These are phyloP conservation scores for Salicornia ramosissima DNA, from an alignment of 148 eudicot genomes.

Conservation along the genomic window DNA sequence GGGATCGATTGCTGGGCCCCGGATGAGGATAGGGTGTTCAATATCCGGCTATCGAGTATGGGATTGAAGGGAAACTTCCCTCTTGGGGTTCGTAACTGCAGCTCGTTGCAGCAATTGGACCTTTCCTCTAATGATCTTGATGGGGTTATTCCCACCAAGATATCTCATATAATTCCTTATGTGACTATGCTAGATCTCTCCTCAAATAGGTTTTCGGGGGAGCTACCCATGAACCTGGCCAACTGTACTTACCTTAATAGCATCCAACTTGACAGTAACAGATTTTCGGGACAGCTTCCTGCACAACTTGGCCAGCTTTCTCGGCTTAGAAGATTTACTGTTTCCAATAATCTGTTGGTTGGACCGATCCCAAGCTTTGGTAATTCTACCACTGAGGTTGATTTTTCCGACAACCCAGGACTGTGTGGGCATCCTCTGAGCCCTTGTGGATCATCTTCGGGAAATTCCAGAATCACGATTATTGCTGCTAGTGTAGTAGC, in stretches of 20 bases:
- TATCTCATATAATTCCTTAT: constrained; percentile 27
- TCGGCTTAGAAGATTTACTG: constrained; percentile 39
- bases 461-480: constrained; percentile 22
- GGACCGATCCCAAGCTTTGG: constrained; percentile 37
- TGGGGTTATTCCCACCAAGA: constrained; percentile 39
- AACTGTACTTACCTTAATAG: constrained; percentile 41
- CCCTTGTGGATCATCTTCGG: constrained; percentile 17
- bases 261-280: constrained; percentile 41
- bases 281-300: constrained; percentile 45
- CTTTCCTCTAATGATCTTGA: constrained; percentile 42
- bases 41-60: constrained; percentile 37
- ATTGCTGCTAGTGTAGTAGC: constrained; percentile 35
- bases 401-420: constrained; percentile 35
- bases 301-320: constrained; percentile 33
- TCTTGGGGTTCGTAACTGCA: constrained; percentile 35
- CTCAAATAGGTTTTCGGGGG: constrained; percentile 47
- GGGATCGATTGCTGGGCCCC: constrained; percentile 61
- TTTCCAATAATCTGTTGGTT: constrained; percentile 38
- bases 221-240: constrained; percentile 34
- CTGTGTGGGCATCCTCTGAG: constrained; percentile 43
- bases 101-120: constrained; percentile 37
- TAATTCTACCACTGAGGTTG: constrained; percentile 19
- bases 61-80: constrained; percentile 54
- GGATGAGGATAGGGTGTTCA: constrained; percentile 43
- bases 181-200: constrained; percentile 47